Evolutionary conservation across 805 yeast genomes (phyloP).

Genomic region (Pichia manshurica): DNA sequence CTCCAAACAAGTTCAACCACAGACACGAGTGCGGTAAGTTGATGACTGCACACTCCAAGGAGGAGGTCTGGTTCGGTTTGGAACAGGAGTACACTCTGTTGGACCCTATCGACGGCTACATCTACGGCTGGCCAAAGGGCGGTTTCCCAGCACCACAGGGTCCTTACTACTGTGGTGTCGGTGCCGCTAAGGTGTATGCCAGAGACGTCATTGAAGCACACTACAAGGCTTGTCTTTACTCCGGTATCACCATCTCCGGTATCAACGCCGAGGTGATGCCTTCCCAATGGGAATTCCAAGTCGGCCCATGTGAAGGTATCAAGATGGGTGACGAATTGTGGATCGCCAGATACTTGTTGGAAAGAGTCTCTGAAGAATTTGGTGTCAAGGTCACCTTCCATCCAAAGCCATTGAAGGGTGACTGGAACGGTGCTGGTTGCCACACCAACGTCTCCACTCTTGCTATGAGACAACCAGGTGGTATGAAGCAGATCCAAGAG

Average conservation of each 20-base stretch:
- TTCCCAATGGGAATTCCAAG: conserved; percentile 99
- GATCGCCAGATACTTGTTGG: conserved; percentile 88
- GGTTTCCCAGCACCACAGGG: conserved; percentile 99
- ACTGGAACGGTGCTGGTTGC: conserved; percentile 99
- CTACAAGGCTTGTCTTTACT: conserved; percentile 93
- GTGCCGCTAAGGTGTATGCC: conserved; percentile 96
- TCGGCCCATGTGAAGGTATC: conserved; percentile 96
- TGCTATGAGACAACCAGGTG: conserved; percentile 90
- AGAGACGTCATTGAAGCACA: conserved; percentile 98
- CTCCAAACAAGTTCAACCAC: conserved; percentile 98
- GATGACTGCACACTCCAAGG: conserved; percentile 83
- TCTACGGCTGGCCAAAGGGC: conserved; percentile 99
- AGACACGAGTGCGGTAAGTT: conserved; percentile 95
- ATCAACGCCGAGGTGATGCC: conserved; percentile 99
- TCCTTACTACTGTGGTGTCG: conserved; percentile 99
- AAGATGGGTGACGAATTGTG: conserved; percentile 96
- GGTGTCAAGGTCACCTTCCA: conserved; percentile 98
- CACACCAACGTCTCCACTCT: conserved; percentile 97
- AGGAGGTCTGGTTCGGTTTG: conserved; percentile 93
- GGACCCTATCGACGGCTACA: conserved; percentile 74
- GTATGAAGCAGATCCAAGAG: conserved; percentile 88
- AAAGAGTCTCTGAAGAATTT: conserved; percentile 96
- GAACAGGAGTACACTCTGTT: conserved; percentile 98
- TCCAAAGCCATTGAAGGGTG: conserved; percentile 98
- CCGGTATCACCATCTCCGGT: conserved; percentile 90